Percentiles rank a stretch among this genome's conserved stretches.
Conservation (phyloP, 106 monocot species). For the Acorus gramineus region DNA sequence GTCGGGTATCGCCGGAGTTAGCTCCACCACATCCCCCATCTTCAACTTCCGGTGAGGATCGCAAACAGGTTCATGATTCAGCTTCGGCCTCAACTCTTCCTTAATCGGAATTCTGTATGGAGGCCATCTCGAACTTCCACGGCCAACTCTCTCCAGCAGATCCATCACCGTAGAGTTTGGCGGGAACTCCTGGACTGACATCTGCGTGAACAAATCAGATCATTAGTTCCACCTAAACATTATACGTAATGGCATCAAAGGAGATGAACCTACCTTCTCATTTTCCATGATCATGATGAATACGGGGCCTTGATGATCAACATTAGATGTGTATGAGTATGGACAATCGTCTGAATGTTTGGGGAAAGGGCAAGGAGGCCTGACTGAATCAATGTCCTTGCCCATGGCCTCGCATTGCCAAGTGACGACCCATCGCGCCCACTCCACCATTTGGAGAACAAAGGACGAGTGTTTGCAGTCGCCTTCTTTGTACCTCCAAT, state of each 20-base stretch:
- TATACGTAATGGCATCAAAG: neutral
- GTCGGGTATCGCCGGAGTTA: slow-evolving; percentile 66
- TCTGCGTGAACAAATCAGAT: slow-evolving; percentile 28
- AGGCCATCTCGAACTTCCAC: slow-evolving; percentile 28
- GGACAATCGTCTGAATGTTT: slow-evolving; percentile 73
- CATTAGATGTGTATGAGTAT: slow-evolving; percentile 44
- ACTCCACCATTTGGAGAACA: slow-evolving; percentile 91
- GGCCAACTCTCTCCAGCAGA: slow-evolving; percentile 55
- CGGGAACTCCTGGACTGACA: slow-evolving; percentile 87
- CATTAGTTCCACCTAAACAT: too few relatives aligned
- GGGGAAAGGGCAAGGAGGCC: slow-evolving; percentile 67
- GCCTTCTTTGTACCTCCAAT: slow-evolving; percentile 96
- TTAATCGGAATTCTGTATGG: slow-evolving; percentile 48
- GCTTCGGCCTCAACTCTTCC: slow-evolving; percentile 73
- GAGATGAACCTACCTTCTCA: slow-evolving; percentile 55
- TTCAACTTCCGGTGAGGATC: slow-evolving; percentile 46
- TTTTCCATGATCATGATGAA: slow-evolving; percentile 77
- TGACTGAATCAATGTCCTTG: slow-evolving; percentile 22
- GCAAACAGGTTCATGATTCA: slow-evolving; percentile 52
- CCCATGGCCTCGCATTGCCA: slow-evolving; percentile 82
- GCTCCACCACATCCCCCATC: slow-evolving; percentile 89
- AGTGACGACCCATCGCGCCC: slow-evolving; percentile 82
- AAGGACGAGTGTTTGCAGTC: slow-evolving; percentile 52
- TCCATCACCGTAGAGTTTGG: slow-evolving; percentile 65
- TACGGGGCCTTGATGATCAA: slow-evolving; percentile 58